phyloP scores from a whole-genome alignment of 768 basidiomycete species.

The Hericium erinaceus region DNA sequence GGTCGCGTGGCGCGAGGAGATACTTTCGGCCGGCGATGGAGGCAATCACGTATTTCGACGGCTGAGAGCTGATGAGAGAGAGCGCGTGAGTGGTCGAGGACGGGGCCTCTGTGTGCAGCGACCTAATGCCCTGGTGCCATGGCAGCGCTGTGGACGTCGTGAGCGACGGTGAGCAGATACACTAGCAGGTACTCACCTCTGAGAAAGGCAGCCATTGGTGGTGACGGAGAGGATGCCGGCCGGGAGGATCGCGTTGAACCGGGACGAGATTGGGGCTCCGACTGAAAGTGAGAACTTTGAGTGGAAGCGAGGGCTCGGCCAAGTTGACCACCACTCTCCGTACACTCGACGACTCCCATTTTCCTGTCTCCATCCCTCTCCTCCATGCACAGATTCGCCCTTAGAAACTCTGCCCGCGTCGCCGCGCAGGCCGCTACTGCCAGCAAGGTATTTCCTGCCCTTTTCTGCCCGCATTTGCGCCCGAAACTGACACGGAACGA shows the following conservation, averaged over 20 bases:
- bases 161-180: background rate
- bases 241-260: constrained; percentile 4
- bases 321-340: constrained; percentile 32
- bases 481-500: constrained; percentile 5
- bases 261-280: constrained; percentile 8
- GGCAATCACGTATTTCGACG: constrained; percentile 87
- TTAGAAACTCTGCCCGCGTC: constrained; percentile 76
- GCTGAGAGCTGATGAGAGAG: constrained; percentile 79
- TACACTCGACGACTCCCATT: constrained; percentile 21
- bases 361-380: constrained; percentile 23
- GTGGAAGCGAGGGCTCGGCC: constrained; percentile 10
- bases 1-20: constrained; percentile 81
- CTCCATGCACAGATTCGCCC: constrained; percentile 78
- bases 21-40: constrained; percentile 82
- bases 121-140: constrained; percentile 13
- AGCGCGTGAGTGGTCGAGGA: constrained; percentile 48
- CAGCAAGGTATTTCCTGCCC: constrained; percentile 40
- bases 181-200: constrained; percentile 4
- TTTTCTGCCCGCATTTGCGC: constrained; percentile 13
- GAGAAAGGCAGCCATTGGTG: constrained; percentile 6
- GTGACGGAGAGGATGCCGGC: background rate
- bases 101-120: constrained; percentile 24
- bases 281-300: constrained; percentile 7
- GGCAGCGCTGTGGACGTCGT: background rate
- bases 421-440: constrained; percentile 55